phyloP scores from a whole-genome alignment of 2,329 filamentous ascomycete genomes.

The Aspergillus sojae region DNA sequence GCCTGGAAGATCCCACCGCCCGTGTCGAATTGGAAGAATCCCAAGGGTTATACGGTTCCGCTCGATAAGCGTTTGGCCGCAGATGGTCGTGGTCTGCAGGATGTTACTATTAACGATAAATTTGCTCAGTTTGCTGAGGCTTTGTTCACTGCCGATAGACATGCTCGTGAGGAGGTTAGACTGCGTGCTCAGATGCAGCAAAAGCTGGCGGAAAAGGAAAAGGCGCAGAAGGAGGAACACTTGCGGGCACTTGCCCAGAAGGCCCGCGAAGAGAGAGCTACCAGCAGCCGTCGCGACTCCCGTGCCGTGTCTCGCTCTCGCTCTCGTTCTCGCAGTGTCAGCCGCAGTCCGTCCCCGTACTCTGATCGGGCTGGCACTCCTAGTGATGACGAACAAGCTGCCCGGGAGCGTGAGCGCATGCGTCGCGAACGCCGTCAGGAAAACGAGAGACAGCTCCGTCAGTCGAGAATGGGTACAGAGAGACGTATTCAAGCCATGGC shows the following conservation, averaged over 20 bases:
- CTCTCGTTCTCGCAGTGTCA: slow-evolving; percentile 49
- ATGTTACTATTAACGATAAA: slow-evolving; percentile 96
- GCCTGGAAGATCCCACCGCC: slow-evolving; percentile 91
- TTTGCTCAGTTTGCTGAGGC: slow-evolving; percentile 96
- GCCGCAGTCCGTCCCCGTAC: slow-evolving; percentile 47
- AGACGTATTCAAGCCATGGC: slow-evolving; percentile 89
- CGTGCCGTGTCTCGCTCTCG: slow-evolving; percentile 42
- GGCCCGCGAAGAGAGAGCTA: slow-evolving; percentile 76
- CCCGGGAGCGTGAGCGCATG: slow-evolving; percentile 74
- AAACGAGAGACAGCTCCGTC: slow-evolving; percentile 84
- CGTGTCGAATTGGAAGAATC: slow-evolving; percentile 98
- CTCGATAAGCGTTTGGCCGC: slow-evolving; percentile 94
- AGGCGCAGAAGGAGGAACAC: slow-evolving; percentile 89
- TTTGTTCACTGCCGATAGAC: slow-evolving; percentile 88
- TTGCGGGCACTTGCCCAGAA: slow-evolving; percentile 86
- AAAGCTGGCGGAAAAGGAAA: slow-evolving; percentile 93
- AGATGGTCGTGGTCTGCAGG: slow-evolving; percentile 87
- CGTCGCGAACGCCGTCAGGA: slow-evolving; percentile 78
- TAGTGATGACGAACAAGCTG: slow-evolving; percentile 67
- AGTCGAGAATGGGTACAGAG: slow-evolving; percentile 95
- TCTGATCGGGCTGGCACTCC: slow-evolving; percentile 50
- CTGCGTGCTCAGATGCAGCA: slow-evolving; percentile 95
- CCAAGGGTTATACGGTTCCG: slow-evolving; percentile 95
- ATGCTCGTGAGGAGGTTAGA: slow-evolving; percentile 93
- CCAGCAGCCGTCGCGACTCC: slow-evolving; percentile 47